Evolutionary conservation across 345 rosid species (phyloP).

Genomic region (Syzygium jambos): DNA sequence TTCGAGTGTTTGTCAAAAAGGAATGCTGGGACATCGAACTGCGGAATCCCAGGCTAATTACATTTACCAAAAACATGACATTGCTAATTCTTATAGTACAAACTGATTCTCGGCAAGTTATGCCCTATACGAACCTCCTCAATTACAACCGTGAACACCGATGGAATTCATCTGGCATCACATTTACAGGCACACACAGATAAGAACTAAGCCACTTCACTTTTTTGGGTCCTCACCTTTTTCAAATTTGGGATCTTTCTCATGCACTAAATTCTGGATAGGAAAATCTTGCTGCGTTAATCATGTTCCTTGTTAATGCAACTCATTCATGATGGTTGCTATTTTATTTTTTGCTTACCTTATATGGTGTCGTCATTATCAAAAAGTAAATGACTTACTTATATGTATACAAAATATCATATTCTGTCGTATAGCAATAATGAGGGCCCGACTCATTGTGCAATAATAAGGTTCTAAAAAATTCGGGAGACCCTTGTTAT

Average conservation of each 20-base stretch:
- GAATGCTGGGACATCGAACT: not conserved
- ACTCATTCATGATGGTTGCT: not conserved
- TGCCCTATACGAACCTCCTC: not conserved
- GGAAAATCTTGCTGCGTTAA: not conserved
- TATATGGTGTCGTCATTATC: not conserved
- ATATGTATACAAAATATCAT: not conserved
- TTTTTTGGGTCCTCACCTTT: not conserved
- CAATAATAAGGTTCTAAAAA: not conserved
- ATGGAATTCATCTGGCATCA: not conserved
- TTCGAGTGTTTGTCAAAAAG: not conserved
- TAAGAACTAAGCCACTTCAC: not conserved
- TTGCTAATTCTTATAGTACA: not conserved
- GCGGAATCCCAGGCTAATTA: not conserved
- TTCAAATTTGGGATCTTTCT: not conserved
- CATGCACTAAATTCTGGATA: not conserved
- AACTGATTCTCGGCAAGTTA: not conserved
- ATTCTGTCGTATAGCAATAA: not conserved
- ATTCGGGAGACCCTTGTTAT: not conserved
- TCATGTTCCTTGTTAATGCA: not conserved
- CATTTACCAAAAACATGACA: not conserved
- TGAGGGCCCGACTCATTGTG: not conserved
- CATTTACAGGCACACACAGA: not conserved
- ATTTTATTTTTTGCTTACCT: not conserved
- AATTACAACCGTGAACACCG: not conserved
- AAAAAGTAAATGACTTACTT: not conserved